phyloP scores from a whole-genome alignment of 192 early-diverging fungal species.

The Gigaspora rosea region DNA sequence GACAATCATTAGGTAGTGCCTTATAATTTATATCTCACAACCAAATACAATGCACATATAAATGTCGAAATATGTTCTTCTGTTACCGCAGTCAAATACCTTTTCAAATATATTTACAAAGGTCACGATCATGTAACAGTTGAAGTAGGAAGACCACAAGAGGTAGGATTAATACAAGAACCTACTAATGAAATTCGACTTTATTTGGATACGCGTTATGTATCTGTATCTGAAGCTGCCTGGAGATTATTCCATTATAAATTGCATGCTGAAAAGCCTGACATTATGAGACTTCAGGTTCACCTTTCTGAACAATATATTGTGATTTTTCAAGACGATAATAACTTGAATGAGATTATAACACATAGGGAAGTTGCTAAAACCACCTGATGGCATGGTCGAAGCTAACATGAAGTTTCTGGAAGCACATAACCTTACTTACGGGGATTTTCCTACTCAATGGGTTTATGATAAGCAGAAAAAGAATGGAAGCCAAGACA shows the following conservation, averaged over 20 bases:
- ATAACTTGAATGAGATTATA: constrained; percentile 8
- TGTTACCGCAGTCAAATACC: too few species aligned
- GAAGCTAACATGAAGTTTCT: constrained; percentile 4
- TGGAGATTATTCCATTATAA: too few species aligned
- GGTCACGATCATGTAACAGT: too few species aligned
- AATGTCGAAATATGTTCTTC: constrained; percentile 41
- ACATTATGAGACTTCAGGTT: too few species aligned
- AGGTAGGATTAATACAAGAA: too few species aligned
- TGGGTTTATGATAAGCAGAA: neutral
- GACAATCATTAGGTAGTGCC: constrained; percentile 33
- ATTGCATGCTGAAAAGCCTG: too few species aligned
- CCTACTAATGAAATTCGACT: too few species aligned
- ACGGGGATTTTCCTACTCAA: constrained; percentile 22
- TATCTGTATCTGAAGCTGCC: too few species aligned
- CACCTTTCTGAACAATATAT: neutral
- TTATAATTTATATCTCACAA: constrained; percentile 37
- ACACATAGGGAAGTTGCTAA: neutral
- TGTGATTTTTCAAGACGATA: constrained; percentile 6
- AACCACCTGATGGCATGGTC: constrained; percentile 32
- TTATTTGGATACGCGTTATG: too few species aligned
- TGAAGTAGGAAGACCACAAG: too few species aligned
- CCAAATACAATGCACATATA: constrained; percentile 43
- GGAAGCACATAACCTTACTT: constrained; percentile 8
- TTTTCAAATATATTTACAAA: too few species aligned
- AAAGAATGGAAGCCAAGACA: constrained; percentile 22